Conservation (phyloP, 169 alveolate genomes). For the Pseudocohnilembus persalinus region DNA sequence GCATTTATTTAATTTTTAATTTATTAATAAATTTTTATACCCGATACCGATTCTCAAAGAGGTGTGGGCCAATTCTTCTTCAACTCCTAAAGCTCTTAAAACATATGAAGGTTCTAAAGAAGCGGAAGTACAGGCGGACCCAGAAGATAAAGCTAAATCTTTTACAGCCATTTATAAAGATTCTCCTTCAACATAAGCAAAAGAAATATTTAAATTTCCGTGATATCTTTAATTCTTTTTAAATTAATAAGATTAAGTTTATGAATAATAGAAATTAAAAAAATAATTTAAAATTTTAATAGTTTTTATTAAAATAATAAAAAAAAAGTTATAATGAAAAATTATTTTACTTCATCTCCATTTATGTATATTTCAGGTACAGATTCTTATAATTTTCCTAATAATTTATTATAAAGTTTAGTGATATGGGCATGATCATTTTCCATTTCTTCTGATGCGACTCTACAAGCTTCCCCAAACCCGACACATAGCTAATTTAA, state of each 20-base stretch:
- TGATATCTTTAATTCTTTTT: conserved; percentile 47
- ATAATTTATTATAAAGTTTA: conserved; percentile 80
- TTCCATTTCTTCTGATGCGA: conserved; percentile 92
- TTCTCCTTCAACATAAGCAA: conserved; percentile 95
- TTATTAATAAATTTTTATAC: no score
- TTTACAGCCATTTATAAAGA: conserved; percentile 88
- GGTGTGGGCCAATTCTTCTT: conserved; percentile 97
- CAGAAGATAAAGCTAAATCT: conserved; percentile 88
- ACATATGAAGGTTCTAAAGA: conserved; percentile 90
- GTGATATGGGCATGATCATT: conserved; percentile 90
- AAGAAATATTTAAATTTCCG: conserved; percentile 95
- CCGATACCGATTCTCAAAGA: conserved; percentile 97
- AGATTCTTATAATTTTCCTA: conserved; percentile 52
- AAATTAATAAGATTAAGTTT: background rate
- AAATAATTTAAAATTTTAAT: background rate
- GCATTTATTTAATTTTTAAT: no score
- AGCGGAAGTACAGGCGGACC: conserved; percentile 81
- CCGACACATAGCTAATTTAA: conserved; percentile 86
- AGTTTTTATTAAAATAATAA: background rate
- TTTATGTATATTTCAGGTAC: conserved; percentile 85
- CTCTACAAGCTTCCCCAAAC: conserved; percentile 95
- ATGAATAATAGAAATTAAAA: background rate
- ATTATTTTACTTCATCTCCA: conserved; percentile 71
- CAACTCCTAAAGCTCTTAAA: conserved; percentile 94
- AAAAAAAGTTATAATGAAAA: no score